Percentiles rank a stretch among this genome's conserved stretches.
These are phyloP conservation scores for Rachicladosporium sp. DNA, from an alignment of 2,329 filamentous ascomycete genomes.

Conservation along the genomic window DNA sequence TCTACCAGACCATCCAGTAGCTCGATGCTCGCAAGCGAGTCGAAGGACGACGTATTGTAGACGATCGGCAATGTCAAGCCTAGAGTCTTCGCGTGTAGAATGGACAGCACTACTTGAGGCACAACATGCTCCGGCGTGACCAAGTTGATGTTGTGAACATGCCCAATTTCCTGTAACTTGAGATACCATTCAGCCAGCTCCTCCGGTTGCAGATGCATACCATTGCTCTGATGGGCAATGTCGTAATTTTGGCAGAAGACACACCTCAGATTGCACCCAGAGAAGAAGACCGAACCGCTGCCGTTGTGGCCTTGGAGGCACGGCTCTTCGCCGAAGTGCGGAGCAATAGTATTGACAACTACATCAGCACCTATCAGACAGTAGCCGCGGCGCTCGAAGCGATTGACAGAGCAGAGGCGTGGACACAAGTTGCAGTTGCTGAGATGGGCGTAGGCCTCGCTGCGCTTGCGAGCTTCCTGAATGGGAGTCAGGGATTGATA, in stretches of 20 bases:
- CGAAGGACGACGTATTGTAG: conserved; percentile 76
- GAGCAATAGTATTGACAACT: conserved; percentile 74
- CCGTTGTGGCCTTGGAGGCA: conserved; percentile 75
- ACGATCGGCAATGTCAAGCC: conserved; percentile 63
- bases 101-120: conserved; percentile 66
- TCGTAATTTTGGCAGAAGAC: conserved; percentile 73
- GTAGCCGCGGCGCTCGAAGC: conserved; percentile 65
- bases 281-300: conserved; percentile 71
- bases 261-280: conserved; percentile 62
- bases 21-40: conserved; percentile 58
- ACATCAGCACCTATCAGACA: conserved; percentile 64
- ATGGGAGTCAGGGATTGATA: conserved; percentile 56
- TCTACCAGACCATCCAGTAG: conserved; percentile 70
- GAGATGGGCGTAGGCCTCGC: conserved; percentile 61
- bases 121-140: conserved; percentile 80
- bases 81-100: conserved; percentile 58
- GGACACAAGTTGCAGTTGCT: conserved; percentile 73
- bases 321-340: conserved; percentile 74
- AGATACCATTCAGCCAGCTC: conserved; percentile 72
- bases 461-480: conserved; percentile 62
- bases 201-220: conserved; percentile 66
- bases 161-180: conserved; percentile 67
- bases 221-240: conserved; percentile 70
- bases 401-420: conserved; percentile 63
- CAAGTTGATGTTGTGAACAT: conserved; percentile 81